Percentiles rank a stretch among this genome's conserved stretches.
phyloP scores from a whole-genome alignment of 495 filamentous ascomycete species.

The Neurospora pannonica region DNA sequence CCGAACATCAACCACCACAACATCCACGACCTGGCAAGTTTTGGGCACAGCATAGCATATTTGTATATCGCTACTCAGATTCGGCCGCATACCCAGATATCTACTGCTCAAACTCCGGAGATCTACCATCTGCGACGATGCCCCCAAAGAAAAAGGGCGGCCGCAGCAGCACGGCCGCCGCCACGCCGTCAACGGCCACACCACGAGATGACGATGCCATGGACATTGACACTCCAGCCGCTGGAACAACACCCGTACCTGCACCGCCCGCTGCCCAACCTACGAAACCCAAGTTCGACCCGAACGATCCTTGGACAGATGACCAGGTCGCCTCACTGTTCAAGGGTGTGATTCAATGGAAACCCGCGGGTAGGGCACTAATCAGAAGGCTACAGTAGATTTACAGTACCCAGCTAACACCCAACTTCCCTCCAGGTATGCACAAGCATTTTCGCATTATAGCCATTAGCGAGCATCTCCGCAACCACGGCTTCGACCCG shows the following conservation, averaged over 20 bases:
- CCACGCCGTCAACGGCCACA: slow-evolving; percentile 26
- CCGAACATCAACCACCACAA: neutral
- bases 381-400: neutral
- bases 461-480: slow-evolving; percentile 74
- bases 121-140: slow-evolving; percentile 36
- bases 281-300: slow-evolving; percentile 14
- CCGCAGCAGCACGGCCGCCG: slow-evolving; percentile 28
- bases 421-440: slow-evolving; percentile 50
- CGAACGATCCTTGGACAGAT: slow-evolving; percentile 82
- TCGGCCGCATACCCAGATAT: neutral
- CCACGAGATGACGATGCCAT: slow-evolving; percentile 43
- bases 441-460: slow-evolving; percentile 98
- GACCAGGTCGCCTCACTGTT: slow-evolving; percentile 88
- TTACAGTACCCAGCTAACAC: slow-evolving; percentile 4
- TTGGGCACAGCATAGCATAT: neutral
- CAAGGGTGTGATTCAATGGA: slow-evolving; percentile 83
- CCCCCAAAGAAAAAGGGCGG: slow-evolving; percentile 59
- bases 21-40: neutral
- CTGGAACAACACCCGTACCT: slow-evolving; percentile 33
- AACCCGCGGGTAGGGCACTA: slow-evolving; percentile 67
- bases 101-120: neutral
- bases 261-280: slow-evolving; percentile 18
- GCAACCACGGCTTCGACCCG: slow-evolving; percentile 75
- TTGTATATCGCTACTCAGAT: neutral
- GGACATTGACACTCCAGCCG: slow-evolving; percentile 40